These are phyloP conservation scores for Colletotrichum salicis DNA, from an alignment of 2,329 filamentous ascomycete species.

Conservation along the genomic window DNA sequence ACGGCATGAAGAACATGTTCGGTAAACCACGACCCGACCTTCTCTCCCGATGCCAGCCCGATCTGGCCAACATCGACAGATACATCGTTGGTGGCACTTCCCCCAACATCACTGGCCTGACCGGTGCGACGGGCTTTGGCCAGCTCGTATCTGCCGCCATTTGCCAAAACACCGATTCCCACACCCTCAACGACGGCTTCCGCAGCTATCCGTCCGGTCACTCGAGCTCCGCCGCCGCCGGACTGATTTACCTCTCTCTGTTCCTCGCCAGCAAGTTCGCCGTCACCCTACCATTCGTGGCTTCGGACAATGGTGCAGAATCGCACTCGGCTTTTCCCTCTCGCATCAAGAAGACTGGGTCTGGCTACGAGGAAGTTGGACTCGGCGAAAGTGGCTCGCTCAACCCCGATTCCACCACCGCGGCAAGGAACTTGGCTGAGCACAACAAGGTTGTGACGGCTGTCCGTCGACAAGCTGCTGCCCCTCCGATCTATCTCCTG, in stretches of 20 bases:
- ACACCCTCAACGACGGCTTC: conserved; percentile 81
- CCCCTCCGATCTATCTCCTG: conserved; percentile 84
- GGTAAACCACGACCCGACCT: conserved; percentile 83
- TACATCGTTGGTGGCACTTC: conserved; percentile 69
- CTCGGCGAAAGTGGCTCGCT: conserved; percentile 24
- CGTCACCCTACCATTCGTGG: conserved; percentile 77
- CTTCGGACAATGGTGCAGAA: conserved; percentile 56
- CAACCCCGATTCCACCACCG: conserved; percentile 25
- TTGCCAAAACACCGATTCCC: conserved; percentile 72
- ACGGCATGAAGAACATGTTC: conserved; percentile 83
- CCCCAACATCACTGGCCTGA: conserved; percentile 25
- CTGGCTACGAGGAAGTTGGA: conserved; percentile 46
- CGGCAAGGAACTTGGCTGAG: conserved; percentile 44
- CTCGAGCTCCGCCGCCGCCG: conserved; percentile 77
- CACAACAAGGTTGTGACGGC: conserved; percentile 57
- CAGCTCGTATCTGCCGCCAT: conserved; percentile 78
- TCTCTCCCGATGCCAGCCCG: conserved; percentile 81
- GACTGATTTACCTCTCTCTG: conserved; percentile 85
- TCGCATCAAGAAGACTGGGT: conserved; percentile 64
- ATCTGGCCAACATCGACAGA: conserved; percentile 69
- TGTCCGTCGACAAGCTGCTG: conserved; percentile 78
- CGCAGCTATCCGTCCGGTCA: conserved; percentile 74
- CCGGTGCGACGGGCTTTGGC: conserved; percentile 61
- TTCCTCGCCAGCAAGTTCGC: conserved; percentile 88
- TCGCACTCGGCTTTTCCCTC: conserved; percentile 79